Evolutionary conservation across 306 rosid genomes (phyloP).

Genomic region (Castanospermum australe): DNA sequence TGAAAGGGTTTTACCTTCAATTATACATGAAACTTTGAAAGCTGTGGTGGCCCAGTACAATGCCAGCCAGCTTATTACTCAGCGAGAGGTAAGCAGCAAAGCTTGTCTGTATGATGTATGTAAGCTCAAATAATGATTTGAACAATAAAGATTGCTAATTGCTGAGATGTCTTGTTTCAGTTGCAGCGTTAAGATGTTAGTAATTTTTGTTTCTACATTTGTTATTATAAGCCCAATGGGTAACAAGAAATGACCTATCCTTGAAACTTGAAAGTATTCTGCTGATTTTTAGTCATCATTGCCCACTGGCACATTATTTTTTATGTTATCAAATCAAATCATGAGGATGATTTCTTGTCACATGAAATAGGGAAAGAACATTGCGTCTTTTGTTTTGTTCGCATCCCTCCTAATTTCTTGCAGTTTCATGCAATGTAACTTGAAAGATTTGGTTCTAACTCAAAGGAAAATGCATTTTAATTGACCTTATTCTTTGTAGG

Average conservation of each 20-base stretch:
- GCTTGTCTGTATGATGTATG: background rate
- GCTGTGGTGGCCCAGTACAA: slow-evolving; percentile 89
- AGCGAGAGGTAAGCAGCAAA: slow-evolving; percentile 68
- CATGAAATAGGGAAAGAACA: background rate
- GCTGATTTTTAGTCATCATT: background rate
- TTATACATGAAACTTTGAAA: slow-evolving; percentile 87
- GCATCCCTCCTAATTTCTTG: background rate
- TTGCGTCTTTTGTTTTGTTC: background rate
- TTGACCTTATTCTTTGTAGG: slow-evolving; percentile 42
- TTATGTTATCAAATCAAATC: background rate
- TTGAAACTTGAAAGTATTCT: slow-evolving; percentile 6
- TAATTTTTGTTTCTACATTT: background rate
- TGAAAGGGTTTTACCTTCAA: slow-evolving; percentile 78
- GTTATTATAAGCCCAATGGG: background rate
- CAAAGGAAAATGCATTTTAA: background rate
- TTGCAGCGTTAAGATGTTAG: background rate
- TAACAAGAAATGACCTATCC: background rate
- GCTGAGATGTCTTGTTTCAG: background rate
- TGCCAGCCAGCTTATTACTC: slow-evolving; percentile 92
- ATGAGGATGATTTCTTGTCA: background rate
- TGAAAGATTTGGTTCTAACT: background rate
- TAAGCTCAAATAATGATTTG: background rate
- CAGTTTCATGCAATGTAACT: background rate
- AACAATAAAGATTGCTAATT: background rate
- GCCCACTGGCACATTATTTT: background rate